These are phyloP conservation scores for Ambrosiella beaveri DNA, from an alignment of 2,329 filamentous ascomycete genomes.

Conservation along the genomic window DNA sequence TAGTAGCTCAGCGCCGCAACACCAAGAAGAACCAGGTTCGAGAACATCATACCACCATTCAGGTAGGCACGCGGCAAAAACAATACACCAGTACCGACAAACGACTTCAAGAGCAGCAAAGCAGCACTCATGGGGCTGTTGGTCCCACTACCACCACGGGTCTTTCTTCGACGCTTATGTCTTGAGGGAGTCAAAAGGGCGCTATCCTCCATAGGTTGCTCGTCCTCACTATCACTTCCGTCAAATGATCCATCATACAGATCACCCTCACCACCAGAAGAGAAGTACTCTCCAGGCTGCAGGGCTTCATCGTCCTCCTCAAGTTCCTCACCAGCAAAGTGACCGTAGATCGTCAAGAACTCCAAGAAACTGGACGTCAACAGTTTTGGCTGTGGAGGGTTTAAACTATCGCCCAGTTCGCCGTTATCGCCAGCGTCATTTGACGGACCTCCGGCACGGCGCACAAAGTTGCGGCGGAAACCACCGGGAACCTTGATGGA, in stretches of 20 bases:
- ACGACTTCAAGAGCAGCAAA: conserved; percentile 82
- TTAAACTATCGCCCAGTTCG: conserved; percentile 15
- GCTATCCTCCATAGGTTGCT: conserved; percentile 76
- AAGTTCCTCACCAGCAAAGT: conserved; percentile 92
- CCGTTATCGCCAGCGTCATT: conserved; percentile 17
- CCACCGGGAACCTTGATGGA: conserved; percentile 87
- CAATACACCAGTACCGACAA: conserved; percentile 88
- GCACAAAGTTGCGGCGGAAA: conserved; percentile 77
- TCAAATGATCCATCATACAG: conserved; percentile 31
- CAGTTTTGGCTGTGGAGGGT: conserved; percentile 36
- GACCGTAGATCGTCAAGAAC: conserved; percentile 85
- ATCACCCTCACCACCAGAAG: conserved; percentile 53
- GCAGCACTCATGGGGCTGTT: conserved; percentile 66
- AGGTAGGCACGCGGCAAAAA: conserved; percentile 87
- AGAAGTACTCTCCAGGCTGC: conserved; percentile 79
- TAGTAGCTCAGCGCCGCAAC: conserved; percentile 86
- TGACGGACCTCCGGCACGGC: conserved; percentile 33
- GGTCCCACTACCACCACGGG: conserved; percentile 54
- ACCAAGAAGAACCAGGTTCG: conserved; percentile 70
- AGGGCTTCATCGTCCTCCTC: conserved; percentile 91
- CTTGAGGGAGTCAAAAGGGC: conserved; percentile 62
- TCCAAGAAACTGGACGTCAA: conserved; percentile 91
- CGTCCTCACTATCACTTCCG: conserved; percentile 38
- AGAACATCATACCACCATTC: conserved; percentile 95
- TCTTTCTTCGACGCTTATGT: conserved; percentile 59